Base-by-base conservation (phyloP, 345 rosid species). In the Aquilaria sinensis region DNA sequence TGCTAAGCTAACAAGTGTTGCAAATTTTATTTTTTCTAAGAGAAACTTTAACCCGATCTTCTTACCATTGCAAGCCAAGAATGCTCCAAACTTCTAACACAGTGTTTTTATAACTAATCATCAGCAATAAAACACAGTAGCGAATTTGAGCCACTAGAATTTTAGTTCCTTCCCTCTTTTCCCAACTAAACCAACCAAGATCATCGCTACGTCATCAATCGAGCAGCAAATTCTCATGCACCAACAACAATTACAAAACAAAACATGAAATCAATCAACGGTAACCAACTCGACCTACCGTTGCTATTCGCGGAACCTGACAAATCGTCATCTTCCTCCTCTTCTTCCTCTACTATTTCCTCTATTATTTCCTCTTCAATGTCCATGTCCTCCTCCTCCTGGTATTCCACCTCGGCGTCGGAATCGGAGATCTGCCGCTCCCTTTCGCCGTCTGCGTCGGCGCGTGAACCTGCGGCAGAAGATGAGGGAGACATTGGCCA, bases 401-500 rank as follows among this genome's bases (percentile, higher is more conserved):
- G 65, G 12, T 37, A 37, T 1, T 37, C 32, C 5, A 30, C 31
- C 5, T 49, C 65, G 10, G 46, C 10, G 33, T 23, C 49, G 9
- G 53, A 66, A 56, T 29, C 65, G 65, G 70, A 64, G 55, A 61
- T 23, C 57, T 13, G 55, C 11, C 48, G 43, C 7, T 41, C 62
- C 43, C 31, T 55, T 31, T 51, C 67, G 6, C 60, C 69, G 2
- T 53, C 71, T 13, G 46, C 71, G 9, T 23, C 60, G 30, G 61
- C 7, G 51, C 56, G 32, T 4, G 67, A 0, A 16, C 43, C 43
- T 9, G 66, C 53, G 50, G 43, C 66, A 57, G 75, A 48, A n/a
- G 71, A 29, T 29, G 69, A 31, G 33, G 61, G 53, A 47, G 76
- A 56, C 81, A 77, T 77, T 67, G 15, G 43, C 7, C 43, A 5